phyloP scores from a whole-genome alignment of 2,329 filamentous ascomycete genomes.

The Trichophyton benhamiae region DNA sequence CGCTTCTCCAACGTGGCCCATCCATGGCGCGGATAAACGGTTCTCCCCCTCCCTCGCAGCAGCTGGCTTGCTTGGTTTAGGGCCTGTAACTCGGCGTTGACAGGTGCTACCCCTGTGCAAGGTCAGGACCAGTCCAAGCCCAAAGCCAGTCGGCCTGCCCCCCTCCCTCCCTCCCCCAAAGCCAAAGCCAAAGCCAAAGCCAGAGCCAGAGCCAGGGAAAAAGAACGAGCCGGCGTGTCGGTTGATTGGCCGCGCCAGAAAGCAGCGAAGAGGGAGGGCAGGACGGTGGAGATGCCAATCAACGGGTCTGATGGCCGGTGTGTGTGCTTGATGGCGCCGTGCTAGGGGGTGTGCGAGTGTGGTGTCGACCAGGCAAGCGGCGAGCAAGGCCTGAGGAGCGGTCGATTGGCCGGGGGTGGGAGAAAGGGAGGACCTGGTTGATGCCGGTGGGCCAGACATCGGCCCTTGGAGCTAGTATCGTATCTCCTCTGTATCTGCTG shows the following conservation, averaged over 20 bases:
- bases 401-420: slow-evolving; percentile 1
- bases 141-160: background rate
- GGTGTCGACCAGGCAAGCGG: background rate
- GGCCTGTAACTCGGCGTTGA: background rate
- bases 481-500: background rate
- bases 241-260: background rate
- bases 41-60: no score
- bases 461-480: background rate
- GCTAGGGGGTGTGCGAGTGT: no score
- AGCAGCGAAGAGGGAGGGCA: background rate
- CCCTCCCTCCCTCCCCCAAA: no score
- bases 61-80: background rate
- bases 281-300: background rate
- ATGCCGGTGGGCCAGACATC: background rate
- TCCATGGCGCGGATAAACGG: background rate
- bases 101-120: background rate
- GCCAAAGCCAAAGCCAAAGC: no score
- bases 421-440: background rate
- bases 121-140: background rate
- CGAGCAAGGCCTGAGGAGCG: background rate
- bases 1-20: background rate
- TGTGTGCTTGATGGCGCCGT: background rate
- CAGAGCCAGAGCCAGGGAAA: background rate
- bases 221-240: background rate
- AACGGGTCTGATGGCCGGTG: background rate